Evolutionary conservation across 352 stramenopile species (phyloP).

Genomic region (Phytophthora sp.): DNA sequence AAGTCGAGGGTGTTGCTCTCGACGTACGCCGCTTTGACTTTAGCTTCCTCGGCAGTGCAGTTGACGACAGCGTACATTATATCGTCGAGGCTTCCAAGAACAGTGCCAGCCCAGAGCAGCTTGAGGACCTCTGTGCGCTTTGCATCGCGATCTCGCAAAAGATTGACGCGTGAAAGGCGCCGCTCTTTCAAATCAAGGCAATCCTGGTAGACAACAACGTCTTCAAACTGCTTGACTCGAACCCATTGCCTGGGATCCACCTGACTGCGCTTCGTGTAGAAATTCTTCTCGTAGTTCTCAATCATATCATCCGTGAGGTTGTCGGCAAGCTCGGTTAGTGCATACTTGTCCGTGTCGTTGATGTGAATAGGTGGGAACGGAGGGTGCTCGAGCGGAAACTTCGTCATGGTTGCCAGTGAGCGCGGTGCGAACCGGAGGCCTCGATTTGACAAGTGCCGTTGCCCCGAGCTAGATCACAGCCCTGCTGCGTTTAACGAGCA

Average conservation of each 20-base stretch:
- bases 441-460: conserved; percentile 22
- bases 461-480: neutral
- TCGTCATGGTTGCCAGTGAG: conserved; percentile 21
- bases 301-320: conserved; percentile 30
- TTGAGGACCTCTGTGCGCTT: conserved; percentile 29
- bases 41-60: conserved; percentile 28
- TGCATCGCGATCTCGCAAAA: conserved; percentile 1
- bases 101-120: conserved; percentile 46
- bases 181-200: conserved; percentile 27
- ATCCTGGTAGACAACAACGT: conserved; percentile 45
- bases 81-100: conserved; percentile 46
- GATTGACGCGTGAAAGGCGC: conserved; percentile 25
- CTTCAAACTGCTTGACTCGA: conserved; percentile 41
- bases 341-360: conserved; percentile 25
- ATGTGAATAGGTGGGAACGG: conserved; percentile 46
- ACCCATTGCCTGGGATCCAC: conserved; percentile 41
- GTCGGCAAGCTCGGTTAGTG: conserved; percentile 30
- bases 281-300: conserved; percentile 37
- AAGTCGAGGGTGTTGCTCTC: conserved; percentile 51
- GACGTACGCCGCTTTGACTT: conserved; percentile 40
- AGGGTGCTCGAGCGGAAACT: conserved; percentile 33
- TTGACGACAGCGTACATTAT: conserved; percentile 45
- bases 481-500: neutral
- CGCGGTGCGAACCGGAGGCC: conserved; percentile 2
- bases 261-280: conserved; percentile 13